Evolutionary conservation across 2,329 filamentous ascomycete genomes (phyloP).

Genomic region (Fusarium chlamydosporum): DNA sequence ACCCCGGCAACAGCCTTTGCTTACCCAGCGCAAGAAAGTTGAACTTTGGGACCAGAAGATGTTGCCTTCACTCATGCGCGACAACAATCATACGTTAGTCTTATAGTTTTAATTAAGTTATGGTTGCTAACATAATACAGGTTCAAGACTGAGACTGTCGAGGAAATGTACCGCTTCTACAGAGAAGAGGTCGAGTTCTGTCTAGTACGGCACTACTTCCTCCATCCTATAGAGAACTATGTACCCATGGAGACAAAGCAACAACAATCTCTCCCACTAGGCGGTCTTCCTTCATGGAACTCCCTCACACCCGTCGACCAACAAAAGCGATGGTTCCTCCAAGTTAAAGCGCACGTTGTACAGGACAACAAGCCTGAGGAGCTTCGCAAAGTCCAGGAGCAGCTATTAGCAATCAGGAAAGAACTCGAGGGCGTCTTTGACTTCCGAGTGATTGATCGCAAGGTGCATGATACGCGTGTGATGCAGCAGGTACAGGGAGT

Average conservation of each 20-base stretch:
- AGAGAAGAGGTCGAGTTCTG: slow-evolving; percentile 68
- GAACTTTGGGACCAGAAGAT: slow-evolving; percentile 68
- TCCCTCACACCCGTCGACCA: slow-evolving; percentile 64
- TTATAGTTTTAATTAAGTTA: accelerated
- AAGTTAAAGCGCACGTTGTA: slow-evolving; percentile 66
- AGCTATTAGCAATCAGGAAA: slow-evolving; percentile 61
- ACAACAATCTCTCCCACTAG: slow-evolving; percentile 34
- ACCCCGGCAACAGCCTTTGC: slow-evolving; percentile 59
- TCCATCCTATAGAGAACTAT: slow-evolving; percentile 54
- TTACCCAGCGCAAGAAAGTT: slow-evolving; percentile 68
- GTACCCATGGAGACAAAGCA: slow-evolving; percentile 52
- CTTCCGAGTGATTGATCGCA: slow-evolving; percentile 66
- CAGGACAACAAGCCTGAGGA: slow-evolving; percentile 72
- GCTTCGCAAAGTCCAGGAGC: slow-evolving; percentile 68
- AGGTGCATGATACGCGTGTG: slow-evolving; percentile 67
- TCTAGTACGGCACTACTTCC: slow-evolving; percentile 64
- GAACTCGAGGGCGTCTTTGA: slow-evolving; percentile 68
- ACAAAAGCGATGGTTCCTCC: slow-evolving; percentile 68
- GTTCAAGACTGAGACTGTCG: slow-evolving; percentile 67
- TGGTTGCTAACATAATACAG: slow-evolving; percentile 48
- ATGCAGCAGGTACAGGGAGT: slow-evolving; percentile 57
- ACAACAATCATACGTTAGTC: slow-evolving; percentile 67
- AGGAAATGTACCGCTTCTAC: slow-evolving; percentile 68
- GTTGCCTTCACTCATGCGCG: slow-evolving; percentile 63
- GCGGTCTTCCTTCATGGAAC: slow-evolving; percentile 62